Conservation (phyloP, 257 asterid species). For the Nicotiana benthamiana region DNA sequence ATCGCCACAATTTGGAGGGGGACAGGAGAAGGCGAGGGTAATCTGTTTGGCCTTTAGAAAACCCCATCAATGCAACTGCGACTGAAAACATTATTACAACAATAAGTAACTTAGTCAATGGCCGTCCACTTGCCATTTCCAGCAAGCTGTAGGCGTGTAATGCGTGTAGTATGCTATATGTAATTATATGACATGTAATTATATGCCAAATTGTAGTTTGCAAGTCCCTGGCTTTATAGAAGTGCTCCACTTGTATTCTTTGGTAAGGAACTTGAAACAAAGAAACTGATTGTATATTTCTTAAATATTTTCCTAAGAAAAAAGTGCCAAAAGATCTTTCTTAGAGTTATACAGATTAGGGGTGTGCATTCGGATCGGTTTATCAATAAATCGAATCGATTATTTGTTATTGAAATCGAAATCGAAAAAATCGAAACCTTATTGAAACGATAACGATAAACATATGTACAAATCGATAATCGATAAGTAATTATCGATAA, state of each 20-base stretch:
- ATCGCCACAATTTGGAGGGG: not conserved
- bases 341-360: no score
- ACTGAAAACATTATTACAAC: not conserved
- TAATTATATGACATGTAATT: no score
- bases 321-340: no score
- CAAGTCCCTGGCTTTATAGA: not conserved
- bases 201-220: not conserved
- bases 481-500: no score
- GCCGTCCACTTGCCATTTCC: not conserved
- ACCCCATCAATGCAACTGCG: not conserved
- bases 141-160: not conserved
- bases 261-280: not conserved
- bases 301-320: no score
- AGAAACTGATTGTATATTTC: not conserved
- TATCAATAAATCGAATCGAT: no score
- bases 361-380: no score
- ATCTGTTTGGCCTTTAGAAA: not conserved
- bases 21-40: not conserved
- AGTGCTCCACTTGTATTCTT: not conserved
- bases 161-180: not conserved
- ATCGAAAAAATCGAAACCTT: no score
- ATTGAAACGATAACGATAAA: no score
- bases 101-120: not conserved
- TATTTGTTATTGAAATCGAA: no score
- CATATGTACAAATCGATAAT: no score